Conservation (phyloP, 2,329 filamentous ascomycete genomes). For the Rhinocladiella similis region DNA sequence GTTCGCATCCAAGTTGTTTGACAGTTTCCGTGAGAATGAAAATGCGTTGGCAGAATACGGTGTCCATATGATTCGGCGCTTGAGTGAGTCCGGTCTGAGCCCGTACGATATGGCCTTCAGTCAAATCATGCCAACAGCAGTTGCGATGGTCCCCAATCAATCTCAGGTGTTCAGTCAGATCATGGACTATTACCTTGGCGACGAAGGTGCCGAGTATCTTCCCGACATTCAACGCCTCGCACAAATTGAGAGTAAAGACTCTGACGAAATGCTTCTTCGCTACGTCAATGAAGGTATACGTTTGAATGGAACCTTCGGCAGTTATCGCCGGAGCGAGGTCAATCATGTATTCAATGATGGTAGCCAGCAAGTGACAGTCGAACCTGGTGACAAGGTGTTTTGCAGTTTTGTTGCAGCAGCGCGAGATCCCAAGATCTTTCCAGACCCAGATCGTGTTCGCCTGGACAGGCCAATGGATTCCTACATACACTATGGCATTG, state of each 20-base stretch:
- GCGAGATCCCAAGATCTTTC: constrained; percentile 60
- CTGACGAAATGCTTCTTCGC: constrained; percentile 64
- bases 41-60: constrained; percentile 65
- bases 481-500: constrained; percentile 66
- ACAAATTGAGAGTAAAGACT: constrained; percentile 54
- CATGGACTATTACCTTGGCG: constrained; percentile 69
- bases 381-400: constrained; percentile 61
- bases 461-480: constrained; percentile 62
- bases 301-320: constrained; percentile 62
- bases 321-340: constrained; percentile 57
- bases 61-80: constrained; percentile 61
- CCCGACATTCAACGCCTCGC: constrained; percentile 63
- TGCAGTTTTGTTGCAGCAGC: constrained; percentile 62
- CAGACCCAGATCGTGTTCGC: constrained; percentile 60
- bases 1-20: constrained; percentile 54
- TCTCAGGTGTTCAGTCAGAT: constrained; percentile 71
- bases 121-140: constrained; percentile 67
- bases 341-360: constrained; percentile 52
- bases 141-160: constrained; percentile 69
- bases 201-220: constrained; percentile 56
- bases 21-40: constrained; percentile 51
- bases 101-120: constrained; percentile 68
- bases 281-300: constrained; percentile 73
- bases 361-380: constrained; percentile 49
- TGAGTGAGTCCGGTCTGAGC: constrained; percentile 64